A percentile compares a stretch with the other conserved stretches of the same genome.
These are phyloP conservation scores for Kazachstania bromeliacearum DNA, from an alignment of 805 yeast species.

Conservation along the genomic window DNA sequence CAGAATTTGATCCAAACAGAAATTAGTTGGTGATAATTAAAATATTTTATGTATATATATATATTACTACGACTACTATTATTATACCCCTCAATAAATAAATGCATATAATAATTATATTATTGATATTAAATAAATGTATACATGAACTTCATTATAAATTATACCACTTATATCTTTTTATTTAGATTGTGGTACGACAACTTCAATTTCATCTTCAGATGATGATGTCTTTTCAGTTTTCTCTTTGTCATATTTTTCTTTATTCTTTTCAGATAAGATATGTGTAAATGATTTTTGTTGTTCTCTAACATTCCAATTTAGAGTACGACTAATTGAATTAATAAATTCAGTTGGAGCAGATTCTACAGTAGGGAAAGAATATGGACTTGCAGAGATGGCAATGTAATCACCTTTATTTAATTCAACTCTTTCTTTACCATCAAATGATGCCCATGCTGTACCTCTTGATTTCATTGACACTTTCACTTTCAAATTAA, in stretches of 20 bases:
- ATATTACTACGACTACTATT: background rate
- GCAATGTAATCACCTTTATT: slow-evolving; percentile 77
- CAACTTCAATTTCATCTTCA: slow-evolving; percentile 3
- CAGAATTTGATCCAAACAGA: slow-evolving; percentile 21
- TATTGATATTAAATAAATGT: too few relatives aligned
- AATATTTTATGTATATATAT: background rate
- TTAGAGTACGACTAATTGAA: slow-evolving; percentile 72
- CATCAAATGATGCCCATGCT: slow-evolving; percentile 97
- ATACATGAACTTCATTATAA: too few relatives aligned
- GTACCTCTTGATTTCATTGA: slow-evolving; percentile 77
- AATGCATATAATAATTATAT: too few relatives aligned
- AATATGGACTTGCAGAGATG: slow-evolving; percentile 76
- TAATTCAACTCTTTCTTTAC: slow-evolving; percentile 76
- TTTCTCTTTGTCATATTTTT: slow-evolving; percentile 30
- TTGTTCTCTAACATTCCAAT: slow-evolving; percentile 88
- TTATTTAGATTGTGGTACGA: too few relatives aligned
- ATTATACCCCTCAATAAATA: too few relatives aligned
- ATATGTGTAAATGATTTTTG: slow-evolving; percentile 71
- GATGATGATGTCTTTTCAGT: background rate
- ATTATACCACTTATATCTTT: too few relatives aligned
- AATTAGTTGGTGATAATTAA: slow-evolving; percentile 4
- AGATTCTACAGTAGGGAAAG: slow-evolving; percentile 85
- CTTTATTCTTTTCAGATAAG: slow-evolving; percentile 47
- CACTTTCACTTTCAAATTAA: slow-evolving; percentile 72
- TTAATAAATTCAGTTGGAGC: slow-evolving; percentile 72